phyloP scores from a whole-genome alignment of 1,284 basidiomycete genomes.

The Trametes polyzona region DNA sequence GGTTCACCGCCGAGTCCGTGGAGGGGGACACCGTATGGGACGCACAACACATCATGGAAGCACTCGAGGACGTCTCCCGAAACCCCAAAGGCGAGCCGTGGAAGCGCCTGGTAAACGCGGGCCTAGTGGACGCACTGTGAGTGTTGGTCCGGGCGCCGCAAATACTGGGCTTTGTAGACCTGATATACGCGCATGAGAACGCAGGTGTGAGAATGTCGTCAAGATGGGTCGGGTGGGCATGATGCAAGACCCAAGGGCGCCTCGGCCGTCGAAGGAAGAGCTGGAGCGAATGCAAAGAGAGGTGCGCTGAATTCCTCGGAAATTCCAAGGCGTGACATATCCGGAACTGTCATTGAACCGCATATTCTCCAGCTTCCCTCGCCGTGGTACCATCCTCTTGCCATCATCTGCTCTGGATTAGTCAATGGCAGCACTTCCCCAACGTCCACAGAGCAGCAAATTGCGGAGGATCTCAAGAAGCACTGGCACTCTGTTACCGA shows the following conservation, averaged over 20 bases:
- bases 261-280: background rate
- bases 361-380: background rate
- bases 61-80: background rate
- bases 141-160: background rate
- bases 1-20: background rate
- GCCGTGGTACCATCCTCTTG: slow-evolving; percentile 6
- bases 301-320: background rate
- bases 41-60: background rate
- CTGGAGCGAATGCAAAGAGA: background rate
- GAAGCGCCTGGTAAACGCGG: slow-evolving; percentile 1
- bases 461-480: slow-evolving; percentile 7
- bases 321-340: too few species aligned
- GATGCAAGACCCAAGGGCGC: background rate
- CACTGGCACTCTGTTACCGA: slow-evolving; percentile 7
- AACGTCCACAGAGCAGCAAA: background rate
- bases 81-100: background rate
- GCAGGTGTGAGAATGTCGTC: background rate
- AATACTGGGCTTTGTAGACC: background rate
- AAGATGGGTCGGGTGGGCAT: background rate
- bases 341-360: background rate
- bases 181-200: background rate
- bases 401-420: slow-evolving; percentile 7
- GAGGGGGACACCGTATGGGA: slow-evolving; percentile 1
- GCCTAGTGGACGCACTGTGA: slow-evolving; percentile 1
- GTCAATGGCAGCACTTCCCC: background rate